Base-by-base conservation (phyloP, 768 basidiomycete species). In the Termitomyces sp. region DNA sequence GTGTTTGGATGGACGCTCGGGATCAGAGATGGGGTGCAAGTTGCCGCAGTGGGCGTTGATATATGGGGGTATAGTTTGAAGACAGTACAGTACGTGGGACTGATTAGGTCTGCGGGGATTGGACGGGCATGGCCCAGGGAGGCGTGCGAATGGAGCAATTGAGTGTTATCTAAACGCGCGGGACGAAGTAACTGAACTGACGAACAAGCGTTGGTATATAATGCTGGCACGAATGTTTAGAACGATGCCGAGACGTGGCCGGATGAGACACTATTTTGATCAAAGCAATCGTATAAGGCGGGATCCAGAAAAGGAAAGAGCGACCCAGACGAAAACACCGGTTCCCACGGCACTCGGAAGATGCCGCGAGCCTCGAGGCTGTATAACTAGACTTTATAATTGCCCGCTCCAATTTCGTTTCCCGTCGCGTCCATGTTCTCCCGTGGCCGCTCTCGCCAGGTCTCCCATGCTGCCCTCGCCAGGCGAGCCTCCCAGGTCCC, bases 401-500 rank as follows among this genome's bases (percentile, higher is more conserved):
- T 37, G 27, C 48, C 61, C 27, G 33, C 22, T 44, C 54, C 47
- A 48, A 58, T 55, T 51, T 54, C n/a, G n/a, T 54, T 55, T 33
- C 57, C 57, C 50, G 30, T 42, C 53, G 55, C 44, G 46, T 27
- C 34, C 52, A 65, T 64, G 61, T 60, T 60, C 20, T 31, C 22
- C 4, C 39, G 58, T 13, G 76, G 69, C 39, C 66, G 72, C 39
- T 72, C 72, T 18, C 71, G 66, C 59, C 67, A 71, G 41, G 66
- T 81, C 4, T 76, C 80, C 0, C 67, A 67, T 6, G 73, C 74
- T 44, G 80, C 81, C 1, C 64, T 78, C 22, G 79, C 78, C 0
- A 61, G 80, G 54, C 70, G 70, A 22, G 78, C 78, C 0, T 76
- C 76, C 7, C 75, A 78, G 20, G 77, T 81, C 53, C 74, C 78